A percentile compares a stretch with the other conserved stretches of the same genome.
phyloP scores from a whole-genome alignment of 23 red algal genomes.

The Gracilaria vermiculophylla region DNA sequence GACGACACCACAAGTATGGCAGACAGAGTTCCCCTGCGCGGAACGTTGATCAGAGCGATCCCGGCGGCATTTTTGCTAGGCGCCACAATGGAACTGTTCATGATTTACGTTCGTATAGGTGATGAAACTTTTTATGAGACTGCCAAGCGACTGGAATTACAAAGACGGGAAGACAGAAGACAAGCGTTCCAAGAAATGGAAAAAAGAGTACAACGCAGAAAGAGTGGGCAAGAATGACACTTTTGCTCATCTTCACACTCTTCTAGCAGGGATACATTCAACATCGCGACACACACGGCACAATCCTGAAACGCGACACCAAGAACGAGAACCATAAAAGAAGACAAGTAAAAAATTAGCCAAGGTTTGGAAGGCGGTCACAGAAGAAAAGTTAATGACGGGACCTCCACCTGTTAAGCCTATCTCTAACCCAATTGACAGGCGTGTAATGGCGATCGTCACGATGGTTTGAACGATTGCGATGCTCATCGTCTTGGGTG shows the following conservation, averaged over 20 bases:
- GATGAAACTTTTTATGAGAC: conserved; percentile 69
- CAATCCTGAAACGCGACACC: neutral
- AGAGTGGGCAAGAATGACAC: neutral
- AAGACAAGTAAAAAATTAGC: neutral
- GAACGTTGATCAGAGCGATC: conserved; percentile 34
- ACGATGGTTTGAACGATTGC: neutral
- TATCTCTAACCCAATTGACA: neutral
- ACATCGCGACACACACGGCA: neutral
- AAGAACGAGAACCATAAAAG: neutral
- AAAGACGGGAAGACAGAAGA: conserved; percentile 13
- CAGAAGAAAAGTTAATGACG: neutral
- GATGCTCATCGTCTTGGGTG: neutral
- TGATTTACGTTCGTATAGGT: conserved; percentile 61
- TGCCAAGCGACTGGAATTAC: conserved; percentile 41
- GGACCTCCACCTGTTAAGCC: neutral
- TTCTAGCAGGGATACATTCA: too few relatives aligned
- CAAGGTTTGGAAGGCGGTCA: too few relatives aligned
- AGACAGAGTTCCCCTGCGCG: conserved; percentile 6
- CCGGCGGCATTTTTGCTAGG: conserved; percentile 50
- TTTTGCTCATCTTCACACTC: neutral
- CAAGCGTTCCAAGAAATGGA: conserved; percentile 6
- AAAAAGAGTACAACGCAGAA: conserved; percentile 18
- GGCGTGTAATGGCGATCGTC: neutral
- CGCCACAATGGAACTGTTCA: conserved; percentile 62
- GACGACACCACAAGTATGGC: neutral